These are phyloP conservation scores for Neonectria hederae DNA, from an alignment of 2,329 filamentous ascomycete genomes.

Conservation along the genomic window DNA sequence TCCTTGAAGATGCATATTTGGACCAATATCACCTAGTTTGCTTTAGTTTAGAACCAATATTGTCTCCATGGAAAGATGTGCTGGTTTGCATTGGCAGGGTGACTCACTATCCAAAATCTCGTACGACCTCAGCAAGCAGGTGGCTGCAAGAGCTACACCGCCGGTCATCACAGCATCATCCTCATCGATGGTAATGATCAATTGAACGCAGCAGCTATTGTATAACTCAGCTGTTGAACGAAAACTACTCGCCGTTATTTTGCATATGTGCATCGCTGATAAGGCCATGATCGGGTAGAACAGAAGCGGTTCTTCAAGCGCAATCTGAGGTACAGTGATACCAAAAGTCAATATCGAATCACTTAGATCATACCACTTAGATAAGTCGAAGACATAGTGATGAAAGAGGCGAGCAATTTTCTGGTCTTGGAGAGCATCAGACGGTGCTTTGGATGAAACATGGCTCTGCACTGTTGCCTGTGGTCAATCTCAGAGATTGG, in stretches of 20 bases:
- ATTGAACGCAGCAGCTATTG: slow-evolving; percentile 52
- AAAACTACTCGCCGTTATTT: slow-evolving; percentile 42
- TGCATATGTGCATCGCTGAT: slow-evolving; percentile 52
- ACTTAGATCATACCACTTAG: slow-evolving; percentile 59
- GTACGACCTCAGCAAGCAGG: slow-evolving; percentile 59
- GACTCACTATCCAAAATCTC: slow-evolving; percentile 56
- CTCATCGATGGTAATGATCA: slow-evolving; percentile 50
- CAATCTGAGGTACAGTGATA: slow-evolving; percentile 46
- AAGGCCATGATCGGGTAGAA: slow-evolving; percentile 57
- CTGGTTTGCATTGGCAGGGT: not conserved
- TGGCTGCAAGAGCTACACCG: slow-evolving; percentile 55
- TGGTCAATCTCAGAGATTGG: not conserved
- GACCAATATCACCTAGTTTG: slow-evolving; percentile 49
- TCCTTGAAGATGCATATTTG: slow-evolving; percentile 57
- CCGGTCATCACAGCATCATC: slow-evolving; percentile 44
- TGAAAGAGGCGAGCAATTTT: slow-evolving; percentile 50
- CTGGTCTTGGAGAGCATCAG: slow-evolving; percentile 43
- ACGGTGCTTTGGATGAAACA: slow-evolving; percentile 34
- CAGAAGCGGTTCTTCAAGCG: slow-evolving; percentile 52
- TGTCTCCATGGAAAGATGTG: not conserved
- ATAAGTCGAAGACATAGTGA: slow-evolving; percentile 51
- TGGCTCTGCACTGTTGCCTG: slow-evolving; percentile 18
- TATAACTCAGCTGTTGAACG: slow-evolving; percentile 49
- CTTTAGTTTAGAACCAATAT: not conserved
- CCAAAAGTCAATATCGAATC: slow-evolving; percentile 50